Percentiles rank a stretch among this genome's conserved stretches.
Conservation (phyloP, 2,329 filamentous ascomycete species). For the Hortaea sp. region DNA sequence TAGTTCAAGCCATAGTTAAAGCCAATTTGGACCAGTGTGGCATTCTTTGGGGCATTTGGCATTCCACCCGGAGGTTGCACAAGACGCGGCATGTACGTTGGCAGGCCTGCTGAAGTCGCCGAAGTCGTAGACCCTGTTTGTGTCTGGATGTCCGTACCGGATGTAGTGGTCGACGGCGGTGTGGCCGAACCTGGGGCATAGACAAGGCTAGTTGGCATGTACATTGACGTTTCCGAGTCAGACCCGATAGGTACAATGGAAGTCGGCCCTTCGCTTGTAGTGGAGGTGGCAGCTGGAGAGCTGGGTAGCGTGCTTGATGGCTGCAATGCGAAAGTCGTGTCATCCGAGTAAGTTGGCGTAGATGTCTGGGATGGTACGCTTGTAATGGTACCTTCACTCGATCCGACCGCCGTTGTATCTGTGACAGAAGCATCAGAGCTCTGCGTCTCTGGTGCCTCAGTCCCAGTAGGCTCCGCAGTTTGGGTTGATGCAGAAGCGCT, state of each 20-base stretch:
- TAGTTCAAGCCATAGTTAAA: slow-evolving; percentile 78
- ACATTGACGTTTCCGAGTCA: slow-evolving; percentile 35
- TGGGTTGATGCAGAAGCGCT: neutral
- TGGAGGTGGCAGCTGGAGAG: slow-evolving; percentile 8
- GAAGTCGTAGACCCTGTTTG: slow-evolving; percentile 35
- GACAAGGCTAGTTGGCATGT: slow-evolving; percentile 53
- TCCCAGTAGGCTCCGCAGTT: neutral
- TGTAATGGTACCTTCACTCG: slow-evolving; percentile 4
- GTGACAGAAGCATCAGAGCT: slow-evolving; percentile 1
- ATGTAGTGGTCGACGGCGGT: slow-evolving; percentile 14
- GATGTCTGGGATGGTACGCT: neutral
- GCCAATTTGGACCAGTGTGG: slow-evolving; percentile 68
- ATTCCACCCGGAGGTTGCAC: slow-evolving; percentile 61
- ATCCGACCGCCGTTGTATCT: neutral
- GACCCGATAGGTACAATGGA: slow-evolving; percentile 39
- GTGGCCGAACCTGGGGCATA: slow-evolving; percentile 33
- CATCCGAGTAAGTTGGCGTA: neutral
- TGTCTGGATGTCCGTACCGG: slow-evolving; percentile 9
- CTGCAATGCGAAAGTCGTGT: neutral
- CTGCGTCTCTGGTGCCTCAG: neutral
- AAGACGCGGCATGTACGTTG: slow-evolving; percentile 59
- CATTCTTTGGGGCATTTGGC: slow-evolving; percentile 48
- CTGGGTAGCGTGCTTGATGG: neutral
- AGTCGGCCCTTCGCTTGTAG: slow-evolving; percentile 23
- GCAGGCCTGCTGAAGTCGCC: slow-evolving; percentile 43